These are phyloP conservation scores for Linanthus parryae DNA, from an alignment of 148 eudicot species.

Conservation along the genomic window DNA sequence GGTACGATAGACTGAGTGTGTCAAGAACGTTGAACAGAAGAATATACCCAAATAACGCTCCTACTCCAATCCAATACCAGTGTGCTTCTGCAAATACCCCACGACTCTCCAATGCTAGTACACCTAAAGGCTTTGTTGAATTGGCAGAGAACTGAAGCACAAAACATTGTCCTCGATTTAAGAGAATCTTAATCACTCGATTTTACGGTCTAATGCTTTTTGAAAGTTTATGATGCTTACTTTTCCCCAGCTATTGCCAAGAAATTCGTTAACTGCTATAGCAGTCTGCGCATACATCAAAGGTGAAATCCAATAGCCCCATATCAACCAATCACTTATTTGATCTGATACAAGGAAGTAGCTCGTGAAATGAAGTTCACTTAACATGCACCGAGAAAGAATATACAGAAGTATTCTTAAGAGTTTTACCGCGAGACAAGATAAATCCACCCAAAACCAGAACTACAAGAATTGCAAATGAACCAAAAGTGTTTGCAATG, in stretches of 20 bases:
- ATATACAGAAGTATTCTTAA: not conserved
- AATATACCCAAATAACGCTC: constrained; percentile 4
- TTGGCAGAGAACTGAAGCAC: not conserved
- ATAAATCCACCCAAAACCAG: constrained; percentile 22
- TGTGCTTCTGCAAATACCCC: not conserved
- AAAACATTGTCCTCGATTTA: not conserved
- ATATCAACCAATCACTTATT: constrained; percentile 45
- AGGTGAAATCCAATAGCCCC: constrained; percentile 54
- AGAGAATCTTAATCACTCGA: not conserved
- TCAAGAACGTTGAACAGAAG: not conserved
- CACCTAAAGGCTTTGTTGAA: not conserved
- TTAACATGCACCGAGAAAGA: not conserved
- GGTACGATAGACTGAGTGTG: not conserved
- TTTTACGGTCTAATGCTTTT: not conserved
- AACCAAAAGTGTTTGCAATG: constrained; percentile 25
- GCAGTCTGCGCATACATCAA: constrained; percentile 47
- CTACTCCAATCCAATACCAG: constrained; percentile 10
- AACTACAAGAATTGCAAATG: constrained; percentile 15
- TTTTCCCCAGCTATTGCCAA: constrained; percentile 47
- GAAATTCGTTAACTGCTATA: constrained; percentile 45
- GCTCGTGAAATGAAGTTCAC: not conserved
- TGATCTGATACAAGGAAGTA: constrained; percentile 16
- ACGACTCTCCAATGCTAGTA: not conserved
- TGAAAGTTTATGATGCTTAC: constrained; percentile 9
- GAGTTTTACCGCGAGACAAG: constrained; percentile 16